Conservation (phyloP, 2,329 filamentous ascomycete genomes). For the Ceratocystis destructans region DNA sequence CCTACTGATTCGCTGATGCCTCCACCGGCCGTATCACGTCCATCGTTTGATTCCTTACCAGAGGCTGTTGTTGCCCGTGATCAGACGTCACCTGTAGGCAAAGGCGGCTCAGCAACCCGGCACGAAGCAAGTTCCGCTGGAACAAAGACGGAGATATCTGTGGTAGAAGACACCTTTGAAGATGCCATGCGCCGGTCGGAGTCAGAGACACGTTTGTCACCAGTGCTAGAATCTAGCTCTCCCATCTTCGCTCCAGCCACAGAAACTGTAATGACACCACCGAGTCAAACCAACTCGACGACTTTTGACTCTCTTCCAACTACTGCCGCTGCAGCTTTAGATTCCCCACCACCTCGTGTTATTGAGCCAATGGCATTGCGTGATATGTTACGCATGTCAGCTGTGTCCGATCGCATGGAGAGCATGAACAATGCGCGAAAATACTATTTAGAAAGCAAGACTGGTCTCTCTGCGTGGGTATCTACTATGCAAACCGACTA, state of each 20-base stretch:
- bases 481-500: conserved; percentile 25
- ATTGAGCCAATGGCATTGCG: conserved; percentile 13
- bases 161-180: not conserved
- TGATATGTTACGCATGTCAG: conserved; percentile 10
- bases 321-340: conserved; percentile 11
- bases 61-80: not conserved
- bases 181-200: not conserved
- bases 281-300: not conserved
- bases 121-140: not conserved
- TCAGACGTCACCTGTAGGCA: not conserved
- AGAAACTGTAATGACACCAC: conserved; percentile 1
- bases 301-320: conserved; percentile 9
- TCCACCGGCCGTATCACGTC: not conserved
- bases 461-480: conserved; percentile 14
- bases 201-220: not conserved
- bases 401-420: conserved; percentile 2
- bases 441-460: conserved; percentile 6
- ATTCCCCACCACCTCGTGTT: conserved; percentile 6
- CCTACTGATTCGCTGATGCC: not conserved
- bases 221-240: not conserved
- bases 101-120: not conserved
- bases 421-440: conserved; percentile 14
- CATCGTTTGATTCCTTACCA: not conserved
- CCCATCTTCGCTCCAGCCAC: not conserved
- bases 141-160: not conserved